Evolutionary conservation across 768 basidiomycete genomes (phyloP).

Genomic region (Clavulina sp.): DNA sequence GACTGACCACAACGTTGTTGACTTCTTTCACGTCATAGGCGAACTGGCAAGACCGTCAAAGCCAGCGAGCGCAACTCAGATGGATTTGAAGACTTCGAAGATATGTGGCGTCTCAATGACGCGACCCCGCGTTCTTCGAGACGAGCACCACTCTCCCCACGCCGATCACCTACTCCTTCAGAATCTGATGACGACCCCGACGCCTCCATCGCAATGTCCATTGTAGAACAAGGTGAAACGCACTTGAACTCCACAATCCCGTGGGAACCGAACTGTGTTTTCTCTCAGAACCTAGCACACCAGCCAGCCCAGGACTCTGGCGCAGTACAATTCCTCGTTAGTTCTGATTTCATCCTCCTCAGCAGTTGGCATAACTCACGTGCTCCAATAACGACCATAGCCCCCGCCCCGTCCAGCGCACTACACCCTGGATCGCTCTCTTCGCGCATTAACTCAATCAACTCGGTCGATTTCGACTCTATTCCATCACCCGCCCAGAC

Average conservation of each 20-base stretch:
- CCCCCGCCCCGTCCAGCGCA: neutral
- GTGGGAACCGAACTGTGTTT: neutral
- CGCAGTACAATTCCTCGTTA: neutral
- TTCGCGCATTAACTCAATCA: neutral
- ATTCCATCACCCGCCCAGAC: neutral
- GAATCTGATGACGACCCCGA: neutral
- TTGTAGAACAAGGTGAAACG: neutral
- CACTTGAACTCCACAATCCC: neutral
- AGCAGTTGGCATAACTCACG: neutral
- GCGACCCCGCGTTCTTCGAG: neutral
- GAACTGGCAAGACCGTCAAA: conserved; percentile 8
- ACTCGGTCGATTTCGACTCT: neutral
- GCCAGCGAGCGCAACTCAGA: conserved; percentile 4
- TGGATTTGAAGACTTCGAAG: conserved; percentile 10
- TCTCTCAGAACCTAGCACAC: neutral
- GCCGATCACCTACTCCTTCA: neutral
- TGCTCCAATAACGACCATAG: neutral
- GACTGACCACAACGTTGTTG: neutral
- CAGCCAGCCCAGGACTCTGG: neutral
- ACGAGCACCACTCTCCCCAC: neutral
- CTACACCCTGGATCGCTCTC: neutral
- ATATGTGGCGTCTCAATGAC: neutral
- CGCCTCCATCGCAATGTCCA: neutral
- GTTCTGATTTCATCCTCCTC: neutral
- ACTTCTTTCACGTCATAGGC: neutral